These are phyloP conservation scores for Pythium coloratum DNA, from an alignment of 352 stramenopile genomes.

Conservation along the genomic window DNA sequence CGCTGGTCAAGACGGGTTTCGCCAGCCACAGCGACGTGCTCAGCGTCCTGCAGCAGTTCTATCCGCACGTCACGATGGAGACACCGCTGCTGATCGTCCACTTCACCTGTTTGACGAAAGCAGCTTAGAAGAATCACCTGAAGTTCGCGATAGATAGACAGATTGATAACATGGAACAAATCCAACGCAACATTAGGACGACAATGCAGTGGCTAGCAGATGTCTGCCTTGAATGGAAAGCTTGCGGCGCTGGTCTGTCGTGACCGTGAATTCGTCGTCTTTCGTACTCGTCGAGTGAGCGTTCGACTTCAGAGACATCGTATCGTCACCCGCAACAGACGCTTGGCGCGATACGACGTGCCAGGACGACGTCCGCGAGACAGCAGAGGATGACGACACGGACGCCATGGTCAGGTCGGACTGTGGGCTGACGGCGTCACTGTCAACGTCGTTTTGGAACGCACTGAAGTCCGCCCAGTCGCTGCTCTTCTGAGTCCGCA, in stretches of 20 bases:
- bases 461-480: slow-evolving; percentile 38
- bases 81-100: slow-evolving; percentile 53
- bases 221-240: slow-evolving; percentile 28
- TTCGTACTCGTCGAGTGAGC: slow-evolving; percentile 2
- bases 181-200: neutral
- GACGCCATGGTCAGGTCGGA: slow-evolving; percentile 17
- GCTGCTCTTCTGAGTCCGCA: neutral
- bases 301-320: slow-evolving; percentile 9
- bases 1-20: slow-evolving; percentile 50
- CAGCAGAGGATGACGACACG: slow-evolving; percentile 20
- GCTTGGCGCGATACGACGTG: slow-evolving; percentile 6
- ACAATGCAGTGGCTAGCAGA: slow-evolving; percentile 28
- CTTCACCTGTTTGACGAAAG: slow-evolving; percentile 38
- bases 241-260: slow-evolving; percentile 15
- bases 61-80: slow-evolving; percentile 41
- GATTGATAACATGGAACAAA: neutral
- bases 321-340: neutral
- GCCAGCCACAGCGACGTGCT: slow-evolving; percentile 39
- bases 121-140: neutral
- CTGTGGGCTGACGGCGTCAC: slow-evolving; percentile 12
- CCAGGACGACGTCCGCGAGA: slow-evolving; percentile 14
- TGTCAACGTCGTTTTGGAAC: slow-evolving; percentile 18
- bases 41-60: slow-evolving; percentile 54
- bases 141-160: neutral
- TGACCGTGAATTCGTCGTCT: neutral